Conservation (phyloP, 139 green algal species). For the Chlamydomonas schloesseri region DNA sequence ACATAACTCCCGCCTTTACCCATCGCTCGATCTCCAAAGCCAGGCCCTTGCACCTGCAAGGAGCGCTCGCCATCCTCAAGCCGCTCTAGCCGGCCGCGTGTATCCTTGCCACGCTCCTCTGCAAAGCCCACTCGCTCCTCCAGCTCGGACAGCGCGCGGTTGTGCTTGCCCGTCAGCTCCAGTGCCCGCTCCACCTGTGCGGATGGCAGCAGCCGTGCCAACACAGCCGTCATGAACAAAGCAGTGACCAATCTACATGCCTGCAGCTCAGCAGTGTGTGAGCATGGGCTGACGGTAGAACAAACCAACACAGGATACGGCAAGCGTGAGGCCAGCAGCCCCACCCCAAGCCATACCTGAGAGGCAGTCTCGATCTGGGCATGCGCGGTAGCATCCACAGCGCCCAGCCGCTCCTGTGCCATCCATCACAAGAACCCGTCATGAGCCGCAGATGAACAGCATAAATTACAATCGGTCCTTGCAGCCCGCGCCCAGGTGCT, state of each 20-base stretch:
- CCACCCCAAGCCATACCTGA: background rate
- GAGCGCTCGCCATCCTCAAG: constrained; percentile 28
- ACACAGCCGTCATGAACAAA: too few relatives aligned
- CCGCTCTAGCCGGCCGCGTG: constrained; percentile 15
- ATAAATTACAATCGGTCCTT: too few relatives aligned
- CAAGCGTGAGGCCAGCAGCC: too few relatives aligned
- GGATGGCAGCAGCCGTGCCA: too few relatives aligned
- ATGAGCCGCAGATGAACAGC: too few relatives aligned
- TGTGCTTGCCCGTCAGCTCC: background rate
- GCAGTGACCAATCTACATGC: too few relatives aligned
- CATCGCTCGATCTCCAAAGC: too few relatives aligned
- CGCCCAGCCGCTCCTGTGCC: background rate
- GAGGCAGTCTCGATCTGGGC: background rate
- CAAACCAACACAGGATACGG: too few relatives aligned
- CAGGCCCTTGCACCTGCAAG: too few relatives aligned
- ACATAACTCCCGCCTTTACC: too few relatives aligned
- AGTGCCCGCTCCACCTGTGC: constrained; percentile 15
- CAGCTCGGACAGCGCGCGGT: constrained; percentile 12
- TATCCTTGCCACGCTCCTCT: constrained; percentile 28
- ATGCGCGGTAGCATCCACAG: background rate
- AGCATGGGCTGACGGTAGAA: too few relatives aligned
- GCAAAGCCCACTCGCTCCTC: constrained; percentile 24
- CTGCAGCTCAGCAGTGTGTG: too few relatives aligned
- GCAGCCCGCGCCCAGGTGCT: background rate
- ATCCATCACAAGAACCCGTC: background rate